Percentiles rank a stretch among this genome's conserved stretches.
phyloP scores from a whole-genome alignment of 2,329 filamentous ascomycete genomes.

The Alternaria consortialis region DNA sequence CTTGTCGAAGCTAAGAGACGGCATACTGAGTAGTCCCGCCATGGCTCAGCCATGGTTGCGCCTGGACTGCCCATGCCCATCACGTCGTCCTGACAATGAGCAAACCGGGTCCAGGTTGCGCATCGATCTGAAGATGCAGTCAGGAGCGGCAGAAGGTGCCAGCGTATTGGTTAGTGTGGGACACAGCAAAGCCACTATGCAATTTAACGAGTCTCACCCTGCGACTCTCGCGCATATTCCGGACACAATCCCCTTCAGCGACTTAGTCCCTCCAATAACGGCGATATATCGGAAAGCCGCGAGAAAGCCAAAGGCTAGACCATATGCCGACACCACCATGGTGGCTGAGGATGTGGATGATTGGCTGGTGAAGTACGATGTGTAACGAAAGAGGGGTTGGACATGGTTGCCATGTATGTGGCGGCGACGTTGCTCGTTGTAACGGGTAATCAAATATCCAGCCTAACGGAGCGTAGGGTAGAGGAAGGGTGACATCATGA shows the following conservation, averaged over 20 bases:
- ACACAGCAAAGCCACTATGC: background rate
- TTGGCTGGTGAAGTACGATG: background rate
- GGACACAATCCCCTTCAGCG: slow-evolving; percentile 3
- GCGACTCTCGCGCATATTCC: slow-evolving; percentile 5
- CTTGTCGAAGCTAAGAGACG: background rate
- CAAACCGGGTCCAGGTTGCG: background rate
- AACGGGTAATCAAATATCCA: background rate
- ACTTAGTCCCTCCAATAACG: slow-evolving; percentile 14
- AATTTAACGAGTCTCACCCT: background rate
- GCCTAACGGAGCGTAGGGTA: background rate
- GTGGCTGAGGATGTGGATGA: background rate
- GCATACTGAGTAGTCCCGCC: background rate
- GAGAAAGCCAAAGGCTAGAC: background rate
- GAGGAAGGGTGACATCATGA: background rate
- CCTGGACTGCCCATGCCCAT: background rate
- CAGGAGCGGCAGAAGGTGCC: background rate
- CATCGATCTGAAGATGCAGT: background rate
- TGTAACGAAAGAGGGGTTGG: slow-evolving; percentile 5
- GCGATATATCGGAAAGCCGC: slow-evolving; percentile 6
- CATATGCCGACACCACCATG: background rate
- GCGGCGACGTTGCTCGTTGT: background rate
- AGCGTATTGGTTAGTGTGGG: background rate
- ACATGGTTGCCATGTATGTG: background rate
- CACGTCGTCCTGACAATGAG: background rate
- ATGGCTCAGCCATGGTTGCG: background rate